Conservation (phyloP, 352 stramenopile genomes). For the Globisporangium camurandrum region DNA sequence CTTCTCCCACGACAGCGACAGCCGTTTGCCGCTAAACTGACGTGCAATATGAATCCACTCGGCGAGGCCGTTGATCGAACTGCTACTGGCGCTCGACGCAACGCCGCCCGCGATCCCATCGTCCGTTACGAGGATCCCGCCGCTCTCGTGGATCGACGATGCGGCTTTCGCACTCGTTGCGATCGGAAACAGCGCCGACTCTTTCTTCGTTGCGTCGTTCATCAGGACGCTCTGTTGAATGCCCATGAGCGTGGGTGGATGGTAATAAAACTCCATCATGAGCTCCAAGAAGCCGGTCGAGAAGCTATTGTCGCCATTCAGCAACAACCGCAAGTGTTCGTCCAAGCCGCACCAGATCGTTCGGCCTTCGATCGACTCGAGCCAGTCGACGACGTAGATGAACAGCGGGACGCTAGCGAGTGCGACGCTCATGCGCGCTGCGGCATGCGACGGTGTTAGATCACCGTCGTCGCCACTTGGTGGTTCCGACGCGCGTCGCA, state of each 20-base stretch:
- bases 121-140: constrained; percentile 37
- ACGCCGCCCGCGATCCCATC: constrained; percentile 25
- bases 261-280: constrained; percentile 84
- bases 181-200: constrained; percentile 67
- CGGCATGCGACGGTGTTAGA: neutral
- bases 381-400: constrained; percentile 72
- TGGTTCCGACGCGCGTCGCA: constrained; percentile 19
- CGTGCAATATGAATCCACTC: constrained; percentile 69
- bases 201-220: constrained; percentile 74
- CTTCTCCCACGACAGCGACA: constrained; percentile 74
- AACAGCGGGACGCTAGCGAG: constrained; percentile 61
- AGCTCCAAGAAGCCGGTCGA: constrained; percentile 66
- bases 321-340: constrained; percentile 56
- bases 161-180: constrained; percentile 15
- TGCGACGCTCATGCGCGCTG: constrained; percentile 15
- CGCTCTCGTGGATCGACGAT: constrained; percentile 33
- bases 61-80: constrained; percentile 24
- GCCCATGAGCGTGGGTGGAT: constrained; percentile 45
- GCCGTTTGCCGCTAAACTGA: constrained; percentile 50
- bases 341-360: constrained; percentile 83
- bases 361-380: constrained; percentile 72
- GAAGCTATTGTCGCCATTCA: constrained; percentile 70
- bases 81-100: constrained; percentile 11
- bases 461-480: neutral
- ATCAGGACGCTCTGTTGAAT: constrained; percentile 80